Evolutionary conservation across 176 grass and related monocot genomes (phyloP).

Genomic region (Typha latifolia): DNA sequence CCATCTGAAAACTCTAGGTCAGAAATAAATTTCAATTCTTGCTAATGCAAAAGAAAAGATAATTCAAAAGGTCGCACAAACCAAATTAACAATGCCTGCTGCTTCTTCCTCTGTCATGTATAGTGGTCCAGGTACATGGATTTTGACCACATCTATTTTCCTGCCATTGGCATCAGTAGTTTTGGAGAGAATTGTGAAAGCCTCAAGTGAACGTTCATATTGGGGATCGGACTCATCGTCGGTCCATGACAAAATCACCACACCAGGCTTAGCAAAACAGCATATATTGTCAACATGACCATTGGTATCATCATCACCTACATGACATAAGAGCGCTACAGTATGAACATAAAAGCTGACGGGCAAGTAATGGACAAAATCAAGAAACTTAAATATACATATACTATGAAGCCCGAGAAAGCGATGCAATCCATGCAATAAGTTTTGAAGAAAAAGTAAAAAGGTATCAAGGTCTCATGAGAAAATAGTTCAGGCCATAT

Average conservation of each 20-base stretch:
- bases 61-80: conserved; percentile 11
- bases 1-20: no score
- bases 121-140: conserved; percentile 74
- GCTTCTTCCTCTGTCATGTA: conserved; percentile 81
- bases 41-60: not conserved
- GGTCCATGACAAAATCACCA: conserved; percentile 72
- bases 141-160: conserved; percentile 64
- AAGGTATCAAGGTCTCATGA: no score
- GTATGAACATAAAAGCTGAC: not conserved
- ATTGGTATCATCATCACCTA: conserved; percentile 88
- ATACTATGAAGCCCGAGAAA: no score
- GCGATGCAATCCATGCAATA: no score
- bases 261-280: conserved; percentile 75
- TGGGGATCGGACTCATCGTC: conserved; percentile 63
- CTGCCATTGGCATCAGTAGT: conserved; percentile 46
- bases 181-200: conserved; percentile 39
- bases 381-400: no score
- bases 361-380: no score
- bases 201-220: conserved; percentile 68
- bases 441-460: no score
- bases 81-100: conserved; percentile 34
- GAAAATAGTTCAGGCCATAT: no score
- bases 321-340: conserved; percentile 1
- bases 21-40: no score
- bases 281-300: conserved; percentile 90